These are phyloP conservation scores for Acaromyces ingoldii DNA, from an alignment of 1,284 basidiomycete species.

Conservation along the genomic window DNA sequence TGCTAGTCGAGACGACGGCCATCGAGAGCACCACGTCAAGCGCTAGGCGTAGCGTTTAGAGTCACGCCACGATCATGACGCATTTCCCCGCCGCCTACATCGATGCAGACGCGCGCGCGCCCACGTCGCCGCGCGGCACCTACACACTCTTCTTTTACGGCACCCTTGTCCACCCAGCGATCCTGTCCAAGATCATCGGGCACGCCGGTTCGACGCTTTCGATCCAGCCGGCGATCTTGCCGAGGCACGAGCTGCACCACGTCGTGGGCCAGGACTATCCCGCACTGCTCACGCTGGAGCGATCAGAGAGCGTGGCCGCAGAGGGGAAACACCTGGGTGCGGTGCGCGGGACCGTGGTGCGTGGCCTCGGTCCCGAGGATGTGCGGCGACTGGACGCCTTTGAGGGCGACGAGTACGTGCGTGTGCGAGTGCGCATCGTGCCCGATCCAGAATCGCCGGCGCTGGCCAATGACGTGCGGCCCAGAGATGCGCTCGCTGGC, in stretches of 20 bases:
- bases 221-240: constrained; percentile 11
- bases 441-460: constrained; percentile 7
- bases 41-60: too few species aligned
- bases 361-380: constrained; percentile 19
- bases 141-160: constrained; percentile 32
- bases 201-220: constrained; percentile 11
- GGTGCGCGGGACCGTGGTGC: constrained; percentile 28
- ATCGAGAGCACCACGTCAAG: too few species aligned
- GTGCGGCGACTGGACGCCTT: constrained; percentile 26
- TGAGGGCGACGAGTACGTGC: constrained; percentile 32
- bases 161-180: constrained; percentile 31
- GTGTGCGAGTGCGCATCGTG: constrained; percentile 11
- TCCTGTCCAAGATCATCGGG: constrained; percentile 25
- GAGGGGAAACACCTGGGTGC: background rate
- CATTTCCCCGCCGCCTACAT: too few species aligned
- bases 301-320: background rate
- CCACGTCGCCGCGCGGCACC: too few species aligned
- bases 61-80: too few species aligned
- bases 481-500: constrained; percentile 15
- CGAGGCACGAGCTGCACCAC: constrained; percentile 18
- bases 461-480: constrained; percentile 16
- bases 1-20: too few species aligned
- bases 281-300: constrained; percentile 11
- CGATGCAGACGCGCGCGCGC: too few species aligned
- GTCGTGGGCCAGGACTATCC: constrained; percentile 30